phyloP scores from a whole-genome alignment of 768 basidiomycete species.

The Rhodotorula sphaerocarpa region DNA sequence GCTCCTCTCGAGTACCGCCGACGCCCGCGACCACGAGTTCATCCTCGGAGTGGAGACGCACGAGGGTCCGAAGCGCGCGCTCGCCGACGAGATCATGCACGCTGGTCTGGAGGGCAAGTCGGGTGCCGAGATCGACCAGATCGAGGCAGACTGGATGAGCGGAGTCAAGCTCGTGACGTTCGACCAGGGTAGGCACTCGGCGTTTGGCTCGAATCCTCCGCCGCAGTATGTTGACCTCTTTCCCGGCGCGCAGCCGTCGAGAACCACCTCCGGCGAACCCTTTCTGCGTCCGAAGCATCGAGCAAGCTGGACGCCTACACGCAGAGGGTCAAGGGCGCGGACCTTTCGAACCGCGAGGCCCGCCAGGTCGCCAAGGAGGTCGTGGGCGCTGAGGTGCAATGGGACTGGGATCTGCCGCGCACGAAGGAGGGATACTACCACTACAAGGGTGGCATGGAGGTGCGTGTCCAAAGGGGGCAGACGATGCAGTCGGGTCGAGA shows the following conservation, averaged over 20 bases:
- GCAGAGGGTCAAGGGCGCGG: slow-evolving; percentile 53
- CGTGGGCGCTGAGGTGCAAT: slow-evolving; percentile 61
- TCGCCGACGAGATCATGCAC: slow-evolving; percentile 62
- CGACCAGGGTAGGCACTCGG: slow-evolving; percentile 80
- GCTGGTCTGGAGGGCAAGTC: slow-evolving; percentile 59
- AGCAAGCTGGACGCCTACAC: slow-evolving; percentile 55
- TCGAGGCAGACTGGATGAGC: slow-evolving; percentile 69
- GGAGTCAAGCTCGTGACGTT: slow-evolving; percentile 68
- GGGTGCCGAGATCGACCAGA: slow-evolving; percentile 60
- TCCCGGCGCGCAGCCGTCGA: slow-evolving; percentile 61
- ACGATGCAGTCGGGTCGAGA: too few relatives aligned
- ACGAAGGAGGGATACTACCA: slow-evolving; percentile 89
- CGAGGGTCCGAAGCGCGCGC: slow-evolving; percentile 42
- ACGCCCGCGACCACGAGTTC: slow-evolving; percentile 64
- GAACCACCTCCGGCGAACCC: slow-evolving; percentile 49
- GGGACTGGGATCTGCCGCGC: slow-evolving; percentile 72
- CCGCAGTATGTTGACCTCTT: too few relatives aligned
- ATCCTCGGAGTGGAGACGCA: slow-evolving; percentile 45
- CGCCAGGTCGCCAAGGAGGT: slow-evolving; percentile 66
- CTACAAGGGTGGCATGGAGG: slow-evolving; percentile 69
- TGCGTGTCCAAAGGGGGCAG: slow-evolving; percentile 40
- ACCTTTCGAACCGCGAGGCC: slow-evolving; percentile 58
- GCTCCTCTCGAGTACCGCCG: slow-evolving; percentile 74
- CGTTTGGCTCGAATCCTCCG: too few relatives aligned
- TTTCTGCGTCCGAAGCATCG: slow-evolving; percentile 45